Evolutionary conservation across 768 basidiomycete genomes (phyloP).

Genomic region (Lentinus brumalis): DNA sequence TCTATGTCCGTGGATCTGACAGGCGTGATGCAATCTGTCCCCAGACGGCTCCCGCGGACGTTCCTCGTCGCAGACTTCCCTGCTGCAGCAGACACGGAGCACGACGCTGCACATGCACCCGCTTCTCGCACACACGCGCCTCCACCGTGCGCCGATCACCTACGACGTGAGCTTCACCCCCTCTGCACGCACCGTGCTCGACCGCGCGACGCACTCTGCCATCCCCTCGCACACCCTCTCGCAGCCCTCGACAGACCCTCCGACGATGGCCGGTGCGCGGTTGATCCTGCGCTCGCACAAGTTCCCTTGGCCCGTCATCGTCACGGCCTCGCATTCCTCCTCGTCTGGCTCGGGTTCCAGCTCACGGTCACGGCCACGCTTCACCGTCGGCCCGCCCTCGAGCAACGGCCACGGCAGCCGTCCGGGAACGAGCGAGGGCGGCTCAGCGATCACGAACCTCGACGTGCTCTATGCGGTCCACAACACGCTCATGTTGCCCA

Average conservation of each 20-base stretch:
- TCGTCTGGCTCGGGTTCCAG: background rate
- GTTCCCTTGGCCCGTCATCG: slow-evolving; percentile 63
- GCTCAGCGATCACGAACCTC: slow-evolving; percentile 51
- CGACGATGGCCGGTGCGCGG: slow-evolving; percentile 44
- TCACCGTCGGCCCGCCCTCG: slow-evolving; percentile 32
- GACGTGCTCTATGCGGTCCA: slow-evolving; percentile 66
- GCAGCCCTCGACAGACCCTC: slow-evolving; percentile 68
- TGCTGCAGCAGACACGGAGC: slow-evolving; percentile 33
- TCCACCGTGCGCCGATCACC: slow-evolving; percentile 61
- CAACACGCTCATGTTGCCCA: slow-evolving; percentile 52
- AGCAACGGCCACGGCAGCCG: slow-evolving; percentile 24
- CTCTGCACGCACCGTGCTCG: slow-evolving; percentile 57
- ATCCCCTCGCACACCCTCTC: slow-evolving; percentile 58
- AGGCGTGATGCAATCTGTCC: slow-evolving; percentile 1
- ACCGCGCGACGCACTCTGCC: slow-evolving; percentile 52
- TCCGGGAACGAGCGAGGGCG: slow-evolving; percentile 20
- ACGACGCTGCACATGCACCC: slow-evolving; percentile 61
- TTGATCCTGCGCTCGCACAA: slow-evolving; percentile 57
- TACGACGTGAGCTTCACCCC: slow-evolving; percentile 62
- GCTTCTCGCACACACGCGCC: slow-evolving; percentile 55
- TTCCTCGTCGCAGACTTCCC: slow-evolving; percentile 23
- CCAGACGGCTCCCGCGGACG: slow-evolving; percentile 29
- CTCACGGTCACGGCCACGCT: slow-evolving; percentile 23
- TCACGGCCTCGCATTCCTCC: slow-evolving; percentile 34
- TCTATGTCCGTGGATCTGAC: background rate